Conservation (phyloP, 495 filamentous ascomycete genomes). For the Hypoxylon perforatum region DNA sequence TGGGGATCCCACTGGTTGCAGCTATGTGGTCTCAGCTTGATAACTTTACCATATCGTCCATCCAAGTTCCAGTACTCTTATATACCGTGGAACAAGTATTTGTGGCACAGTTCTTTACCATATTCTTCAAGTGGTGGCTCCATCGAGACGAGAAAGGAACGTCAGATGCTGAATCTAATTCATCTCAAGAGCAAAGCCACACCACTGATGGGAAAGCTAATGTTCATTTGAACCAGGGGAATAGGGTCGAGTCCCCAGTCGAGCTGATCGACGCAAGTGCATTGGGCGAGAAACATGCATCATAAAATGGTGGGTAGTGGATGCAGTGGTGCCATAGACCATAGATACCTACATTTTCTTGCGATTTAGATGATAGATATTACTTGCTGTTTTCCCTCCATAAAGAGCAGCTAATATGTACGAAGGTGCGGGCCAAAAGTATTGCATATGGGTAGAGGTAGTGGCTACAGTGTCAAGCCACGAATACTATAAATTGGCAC, state of each 20-base stretch:
- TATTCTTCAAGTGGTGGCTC: slow-evolving; percentile 62
- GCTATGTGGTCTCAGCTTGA: slow-evolving; percentile 65
- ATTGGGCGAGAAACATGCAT: slow-evolving; percentile 18
- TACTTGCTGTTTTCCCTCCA: too few species aligned
- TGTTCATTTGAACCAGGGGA: not conserved
- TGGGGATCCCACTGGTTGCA: slow-evolving; percentile 64
- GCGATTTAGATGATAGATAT: too few species aligned
- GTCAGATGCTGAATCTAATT: slow-evolving; percentile 29
- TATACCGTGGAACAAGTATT: slow-evolving; percentile 69
- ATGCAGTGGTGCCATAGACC: too few species aligned
- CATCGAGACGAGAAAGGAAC: slow-evolving; percentile 43
- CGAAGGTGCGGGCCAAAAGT: too few species aligned
- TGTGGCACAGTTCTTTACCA: slow-evolving; percentile 65
- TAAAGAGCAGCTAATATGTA: too few species aligned
- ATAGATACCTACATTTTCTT: too few species aligned
- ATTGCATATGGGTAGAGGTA: too few species aligned
- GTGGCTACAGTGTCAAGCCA: too few species aligned
- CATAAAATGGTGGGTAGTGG: too few species aligned
- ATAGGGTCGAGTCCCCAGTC: not conserved
- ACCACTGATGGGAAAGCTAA: slow-evolving; percentile 2
- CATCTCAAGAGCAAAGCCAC: slow-evolving; percentile 26
- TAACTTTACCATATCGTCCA: slow-evolving; percentile 61
- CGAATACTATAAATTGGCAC: too few species aligned
- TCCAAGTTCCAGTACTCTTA: slow-evolving; percentile 64
- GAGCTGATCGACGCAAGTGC: not conserved